phyloP scores from a whole-genome alignment of 768 basidiomycete species.

The Lactarius tabidus region DNA sequence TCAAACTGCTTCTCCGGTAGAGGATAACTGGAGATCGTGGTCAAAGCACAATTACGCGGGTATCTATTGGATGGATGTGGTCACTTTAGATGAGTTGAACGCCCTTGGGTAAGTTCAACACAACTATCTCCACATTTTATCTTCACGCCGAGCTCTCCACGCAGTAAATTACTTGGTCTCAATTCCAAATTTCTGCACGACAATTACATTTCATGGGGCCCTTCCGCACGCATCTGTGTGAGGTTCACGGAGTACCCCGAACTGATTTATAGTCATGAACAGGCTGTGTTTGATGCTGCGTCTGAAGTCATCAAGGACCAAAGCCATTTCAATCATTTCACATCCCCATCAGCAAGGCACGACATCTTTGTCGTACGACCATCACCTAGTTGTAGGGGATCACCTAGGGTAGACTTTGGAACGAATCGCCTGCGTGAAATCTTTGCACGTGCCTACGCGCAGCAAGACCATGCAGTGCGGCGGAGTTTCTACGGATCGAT shows the following conservation, averaged over 20 bases:
- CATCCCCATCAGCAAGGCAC: not conserved
- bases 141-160: not conserved
- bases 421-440: not conserved
- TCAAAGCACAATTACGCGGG: not conserved
- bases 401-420: not conserved
- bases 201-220: not conserved
- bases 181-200: not conserved
- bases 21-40: not conserved
- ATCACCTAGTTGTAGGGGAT: not conserved
- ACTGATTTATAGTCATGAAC: not conserved
- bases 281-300: not conserved
- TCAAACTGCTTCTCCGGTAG: not conserved
- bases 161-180: not conserved
- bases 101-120: not conserved
- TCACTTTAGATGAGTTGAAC: not conserved
- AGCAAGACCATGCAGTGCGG: not conserved
- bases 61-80: not conserved
- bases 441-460: not conserved
- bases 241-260: not conserved
- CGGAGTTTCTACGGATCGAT: not conserved
- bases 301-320: not conserved
- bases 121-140: not conserved
- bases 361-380: not conserved
- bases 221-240: not conserved
- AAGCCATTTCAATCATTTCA: not conserved